A percentile compares a stretch with the other conserved stretches of the same genome.
These are phyloP conservation scores for Physcomitrium patens DNA, from an alignment of 225 moss, liverwort and hornwort species.

Conservation along the genomic window DNA sequence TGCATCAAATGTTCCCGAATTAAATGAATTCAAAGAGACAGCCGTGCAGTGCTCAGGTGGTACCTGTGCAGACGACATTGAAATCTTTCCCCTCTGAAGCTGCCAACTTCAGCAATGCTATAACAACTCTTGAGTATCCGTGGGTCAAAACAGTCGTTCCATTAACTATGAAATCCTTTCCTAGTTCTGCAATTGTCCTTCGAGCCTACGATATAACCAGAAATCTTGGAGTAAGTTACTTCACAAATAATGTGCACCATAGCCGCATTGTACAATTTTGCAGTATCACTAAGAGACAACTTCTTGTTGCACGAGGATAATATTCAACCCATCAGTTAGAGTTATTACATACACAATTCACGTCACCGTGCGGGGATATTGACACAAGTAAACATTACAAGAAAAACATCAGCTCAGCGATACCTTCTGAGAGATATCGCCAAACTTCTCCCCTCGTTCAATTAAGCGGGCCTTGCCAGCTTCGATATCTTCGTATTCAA, in stretches of 20 bases:
- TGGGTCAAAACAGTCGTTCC: conserved; percentile 80
- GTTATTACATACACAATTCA: not conserved
- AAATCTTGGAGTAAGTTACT: no score
- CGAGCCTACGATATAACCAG: conserved; percentile 53
- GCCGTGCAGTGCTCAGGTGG: not conserved
- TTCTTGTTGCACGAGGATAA: not conserved
- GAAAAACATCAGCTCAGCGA: not conserved
- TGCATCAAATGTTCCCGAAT: not conserved
- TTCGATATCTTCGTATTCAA: conserved; percentile 82
- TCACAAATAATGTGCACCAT: no score
- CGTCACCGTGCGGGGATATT: not conserved
- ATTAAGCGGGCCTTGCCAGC: conserved; percentile 88
- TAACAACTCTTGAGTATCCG: conserved; percentile 88
- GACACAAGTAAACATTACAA: not conserved
- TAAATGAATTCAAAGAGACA: not conserved
- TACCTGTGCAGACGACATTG: conserved; percentile 84
- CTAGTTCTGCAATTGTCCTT: conserved; percentile 84
- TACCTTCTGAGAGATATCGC: conserved; percentile 87
- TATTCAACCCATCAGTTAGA: not conserved
- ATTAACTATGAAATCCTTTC: conserved; percentile 82
- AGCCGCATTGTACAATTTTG: not conserved
- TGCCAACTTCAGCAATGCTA: conserved; percentile 78
- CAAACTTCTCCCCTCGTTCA: conserved; percentile 85
- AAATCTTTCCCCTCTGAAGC: conserved; percentile 80
- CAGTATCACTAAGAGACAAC: not conserved